These are phyloP conservation scores for Xanthoceras sorbifolium DNA, from an alignment of 345 rosid genomes.

Conservation along the genomic window DNA sequence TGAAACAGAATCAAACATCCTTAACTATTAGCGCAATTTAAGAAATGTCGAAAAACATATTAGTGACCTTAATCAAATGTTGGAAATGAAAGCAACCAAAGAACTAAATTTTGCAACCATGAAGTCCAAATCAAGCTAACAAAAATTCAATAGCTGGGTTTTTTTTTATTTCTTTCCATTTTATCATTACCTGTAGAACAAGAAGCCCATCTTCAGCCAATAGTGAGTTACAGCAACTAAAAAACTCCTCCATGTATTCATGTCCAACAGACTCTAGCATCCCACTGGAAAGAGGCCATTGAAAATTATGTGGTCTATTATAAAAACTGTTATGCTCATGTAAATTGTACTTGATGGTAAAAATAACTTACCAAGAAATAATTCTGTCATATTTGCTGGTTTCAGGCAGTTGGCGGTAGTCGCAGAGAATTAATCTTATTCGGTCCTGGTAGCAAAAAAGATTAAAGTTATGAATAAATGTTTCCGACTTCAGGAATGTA, in stretches of 20 bases:
- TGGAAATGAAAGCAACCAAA: background rate
- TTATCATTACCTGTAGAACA: constrained; percentile 58
- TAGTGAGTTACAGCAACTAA: constrained; percentile 66
- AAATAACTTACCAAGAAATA: constrained; percentile 63
- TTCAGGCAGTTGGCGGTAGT: constrained; percentile 71
- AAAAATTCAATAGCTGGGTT: background rate
- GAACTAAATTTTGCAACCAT: background rate
- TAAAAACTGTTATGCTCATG: background rate
- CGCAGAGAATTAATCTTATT: constrained; percentile 67
- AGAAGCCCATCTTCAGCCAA: constrained; percentile 69
- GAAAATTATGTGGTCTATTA: background rate
- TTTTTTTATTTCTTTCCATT: background rate
- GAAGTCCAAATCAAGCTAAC: no score
- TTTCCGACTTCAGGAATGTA: no score
- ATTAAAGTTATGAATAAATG: background rate
- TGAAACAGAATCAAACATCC: constrained; percentile 19
- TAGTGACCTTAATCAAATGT: background rate
- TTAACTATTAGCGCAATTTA: background rate
- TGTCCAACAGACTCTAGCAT: constrained; percentile 93
- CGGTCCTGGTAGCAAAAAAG: constrained; percentile 42
- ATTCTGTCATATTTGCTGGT: constrained; percentile 67
- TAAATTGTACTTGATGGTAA: background rate
- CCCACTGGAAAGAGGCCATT: constrained; percentile 55
- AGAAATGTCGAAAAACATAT: background rate
- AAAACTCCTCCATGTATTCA: constrained; percentile 85